A percentile compares a stretch with the other conserved stretches of the same genome.
Conservation (phyloP, 169 alveolate genomes). For the Plasmodium coatneyi region DNA sequence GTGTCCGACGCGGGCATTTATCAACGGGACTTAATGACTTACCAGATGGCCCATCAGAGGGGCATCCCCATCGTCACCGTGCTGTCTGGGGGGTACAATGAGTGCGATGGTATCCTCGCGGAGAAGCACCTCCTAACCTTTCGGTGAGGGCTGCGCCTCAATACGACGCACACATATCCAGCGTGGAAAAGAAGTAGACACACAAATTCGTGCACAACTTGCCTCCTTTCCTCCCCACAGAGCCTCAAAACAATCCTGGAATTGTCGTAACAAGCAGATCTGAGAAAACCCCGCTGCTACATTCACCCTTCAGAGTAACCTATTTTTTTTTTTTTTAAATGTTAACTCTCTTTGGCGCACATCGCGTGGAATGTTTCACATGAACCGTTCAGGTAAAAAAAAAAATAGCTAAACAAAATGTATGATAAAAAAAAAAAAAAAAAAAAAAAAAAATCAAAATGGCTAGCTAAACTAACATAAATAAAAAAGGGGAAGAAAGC, state of each 20-base stretch:
- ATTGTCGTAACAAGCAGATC: neutral
- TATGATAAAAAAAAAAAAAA: conserved; percentile 13
- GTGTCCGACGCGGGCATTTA: conserved; percentile 71
- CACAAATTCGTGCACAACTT: neutral
- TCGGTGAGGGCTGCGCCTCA: neutral
- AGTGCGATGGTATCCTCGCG: conserved; percentile 10
- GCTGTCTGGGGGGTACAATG: conserved; percentile 53
- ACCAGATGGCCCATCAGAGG: conserved; percentile 27
- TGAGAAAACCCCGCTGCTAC: neutral
- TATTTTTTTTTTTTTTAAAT: neutral
- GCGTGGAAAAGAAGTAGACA: neutral
- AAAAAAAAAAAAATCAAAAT: neutral
- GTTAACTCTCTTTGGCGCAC: neutral
- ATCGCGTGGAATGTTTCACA: neutral
- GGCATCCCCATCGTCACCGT: conserved; percentile 26
- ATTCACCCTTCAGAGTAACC: neutral
- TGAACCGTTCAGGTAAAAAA: neutral
- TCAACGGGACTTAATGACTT: conserved; percentile 52
- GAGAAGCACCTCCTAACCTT: conserved; percentile 35
- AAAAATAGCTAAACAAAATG: neutral
- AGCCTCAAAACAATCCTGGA: conserved; percentile 20
- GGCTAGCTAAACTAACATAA: neutral
- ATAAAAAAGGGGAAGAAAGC: neutral
- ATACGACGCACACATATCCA: neutral
- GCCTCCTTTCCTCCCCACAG: neutral